These are phyloP conservation scores for Sporothrix dimorphospora DNA, from an alignment of 2,329 filamentous ascomycete genomes.

Conservation along the genomic window DNA sequence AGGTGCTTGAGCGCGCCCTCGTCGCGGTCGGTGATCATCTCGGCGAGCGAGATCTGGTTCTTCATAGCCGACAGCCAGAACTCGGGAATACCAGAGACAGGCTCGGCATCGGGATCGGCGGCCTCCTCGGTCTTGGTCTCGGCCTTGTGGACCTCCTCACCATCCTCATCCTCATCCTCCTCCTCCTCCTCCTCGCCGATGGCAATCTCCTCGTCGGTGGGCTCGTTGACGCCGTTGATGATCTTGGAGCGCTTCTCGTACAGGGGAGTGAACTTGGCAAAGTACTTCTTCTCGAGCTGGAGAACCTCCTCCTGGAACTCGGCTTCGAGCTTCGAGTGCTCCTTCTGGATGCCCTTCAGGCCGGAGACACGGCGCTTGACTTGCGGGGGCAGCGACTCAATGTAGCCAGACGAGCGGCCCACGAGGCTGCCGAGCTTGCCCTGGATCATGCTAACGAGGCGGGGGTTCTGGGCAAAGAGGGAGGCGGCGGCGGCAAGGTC, in stretches of 20 bases:
- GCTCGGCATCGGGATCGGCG: slow-evolving; percentile 49
- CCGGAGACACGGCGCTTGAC: slow-evolving; percentile 94
- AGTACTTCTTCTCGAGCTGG: slow-evolving; percentile 99
- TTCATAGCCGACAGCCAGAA: slow-evolving; percentile 99
- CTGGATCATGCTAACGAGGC: slow-evolving; percentile 96
- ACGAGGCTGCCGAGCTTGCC: slow-evolving; percentile 92
- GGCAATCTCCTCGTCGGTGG: slow-evolving; percentile 83
- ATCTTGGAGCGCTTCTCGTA: slow-evolving; percentile 95
- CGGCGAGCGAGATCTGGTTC: slow-evolving; percentile 94
- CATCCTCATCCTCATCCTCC: slow-evolving; percentile 65
- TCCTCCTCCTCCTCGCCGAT: slow-evolving; percentile 81
- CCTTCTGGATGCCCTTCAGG: slow-evolving; percentile 97
- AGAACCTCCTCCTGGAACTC: slow-evolving; percentile 99
- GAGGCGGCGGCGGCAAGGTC: slow-evolving; percentile 85
- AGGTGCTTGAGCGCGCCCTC: slow-evolving; percentile 90
- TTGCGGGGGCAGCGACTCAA: slow-evolving; percentile 87
- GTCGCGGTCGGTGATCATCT: slow-evolving; percentile 98
- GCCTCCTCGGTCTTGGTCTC: slow-evolving; percentile 60
- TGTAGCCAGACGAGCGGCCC: slow-evolving; percentile 93
- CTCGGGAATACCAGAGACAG: slow-evolving; percentile 84
- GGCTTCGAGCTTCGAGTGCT: slow-evolving; percentile 96
- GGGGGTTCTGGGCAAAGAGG: slow-evolving; percentile 94
- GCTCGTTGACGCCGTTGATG: slow-evolving; percentile 84
- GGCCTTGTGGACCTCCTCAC: slow-evolving; percentile 54
- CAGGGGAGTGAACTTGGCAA: slow-evolving; percentile 95